Evolutionary conservation across 495 filamentous ascomycete species (phyloP).

Genomic region (Wilcoxina mikolae): DNA sequence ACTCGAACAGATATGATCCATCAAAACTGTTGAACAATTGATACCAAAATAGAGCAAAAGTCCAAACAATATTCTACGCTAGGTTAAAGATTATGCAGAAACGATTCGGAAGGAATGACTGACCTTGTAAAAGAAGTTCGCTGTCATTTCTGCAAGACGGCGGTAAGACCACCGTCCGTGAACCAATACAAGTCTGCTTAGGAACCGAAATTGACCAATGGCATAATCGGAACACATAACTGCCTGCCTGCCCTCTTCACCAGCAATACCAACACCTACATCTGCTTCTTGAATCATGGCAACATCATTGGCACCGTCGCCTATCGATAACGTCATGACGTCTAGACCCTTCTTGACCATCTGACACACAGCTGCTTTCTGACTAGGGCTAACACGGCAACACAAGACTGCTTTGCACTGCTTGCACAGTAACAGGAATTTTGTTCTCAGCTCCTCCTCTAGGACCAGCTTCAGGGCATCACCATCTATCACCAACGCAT

Average conservation of each 20-base stretch:
- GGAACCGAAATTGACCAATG: conserved; percentile 92
- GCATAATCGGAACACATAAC: conserved; percentile 99
- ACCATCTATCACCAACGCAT: conserved; percentile 95
- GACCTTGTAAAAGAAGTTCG: conserved; percentile 99
- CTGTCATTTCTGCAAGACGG: conserved; percentile 79
- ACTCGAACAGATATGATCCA: conserved; percentile 90
- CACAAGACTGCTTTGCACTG: conserved; percentile 94
- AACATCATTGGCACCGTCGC: conserved; percentile 97
- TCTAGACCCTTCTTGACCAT: conserved; percentile 91
- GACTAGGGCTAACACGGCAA: conserved; percentile 90
- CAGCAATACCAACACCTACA: conserved; percentile 94
- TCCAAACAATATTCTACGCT: conserved; percentile 84
- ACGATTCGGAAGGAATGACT: conserved; percentile 7
- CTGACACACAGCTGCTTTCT: conserved; percentile 92
- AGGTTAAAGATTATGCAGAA: conserved; percentile 8
- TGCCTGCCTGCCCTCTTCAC: conserved; percentile 89
- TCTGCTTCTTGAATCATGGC: conserved; percentile 99
- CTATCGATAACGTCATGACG: conserved; percentile 93
- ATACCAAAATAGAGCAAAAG: conserved; percentile 94
- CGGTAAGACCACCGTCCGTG: conserved; percentile 96
- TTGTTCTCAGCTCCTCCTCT: conserved; percentile 65
- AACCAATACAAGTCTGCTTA: conserved; percentile 80
- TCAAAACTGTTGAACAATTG: conserved; percentile 92
- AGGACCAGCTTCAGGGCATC: conserved; percentile 86
- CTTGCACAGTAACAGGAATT: conserved; percentile 91